Conservation (phyloP, 1,284 basidiomycete genomes). For the Clitocybe nebularis region DNA sequence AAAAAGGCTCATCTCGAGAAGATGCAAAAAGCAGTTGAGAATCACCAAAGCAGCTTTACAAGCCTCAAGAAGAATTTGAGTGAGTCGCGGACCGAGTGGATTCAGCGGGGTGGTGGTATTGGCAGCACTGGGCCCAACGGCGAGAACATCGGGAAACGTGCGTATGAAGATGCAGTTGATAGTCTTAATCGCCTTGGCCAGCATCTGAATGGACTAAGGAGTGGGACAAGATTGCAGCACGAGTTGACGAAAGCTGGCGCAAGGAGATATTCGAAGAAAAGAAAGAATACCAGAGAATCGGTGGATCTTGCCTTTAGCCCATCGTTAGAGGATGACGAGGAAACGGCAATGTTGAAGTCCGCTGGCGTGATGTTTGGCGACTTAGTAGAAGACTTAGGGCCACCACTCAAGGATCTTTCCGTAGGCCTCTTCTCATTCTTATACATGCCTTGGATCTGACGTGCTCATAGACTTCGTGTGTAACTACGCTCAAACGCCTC, state of each 20-base stretch:
- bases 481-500: slow-evolving; percentile 53
- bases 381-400: slow-evolving; percentile 79
- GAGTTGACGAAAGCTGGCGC: slow-evolving; percentile 70
- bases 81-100: slow-evolving; percentile 84
- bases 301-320: slow-evolving; percentile 16
- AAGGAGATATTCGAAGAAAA: slow-evolving; percentile 35
- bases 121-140: slow-evolving; percentile 24
- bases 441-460: background rate
- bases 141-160: slow-evolving; percentile 39
- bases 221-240: slow-evolving; percentile 79
- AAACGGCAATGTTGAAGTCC: slow-evolving; percentile 53
- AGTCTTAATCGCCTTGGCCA: slow-evolving; percentile 86
- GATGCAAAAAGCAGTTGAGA: slow-evolving; percentile 71
- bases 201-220: slow-evolving; percentile 83
- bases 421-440: slow-evolving; percentile 42
- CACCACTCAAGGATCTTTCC: slow-evolving; percentile 72
- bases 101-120: slow-evolving; percentile 33
- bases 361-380: slow-evolving; percentile 80
- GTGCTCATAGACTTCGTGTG: slow-evolving; percentile 53
- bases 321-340: slow-evolving; percentile 46
- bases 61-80: slow-evolving; percentile 77
- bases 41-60: slow-evolving; percentile 85
- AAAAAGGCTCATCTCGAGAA: slow-evolving; percentile 44
- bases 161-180: slow-evolving; percentile 83
- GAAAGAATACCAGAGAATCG: slow-evolving; percentile 22